Base-by-base conservation (phyloP, 106 monocot species). In the Triglochin maritima region DNA sequence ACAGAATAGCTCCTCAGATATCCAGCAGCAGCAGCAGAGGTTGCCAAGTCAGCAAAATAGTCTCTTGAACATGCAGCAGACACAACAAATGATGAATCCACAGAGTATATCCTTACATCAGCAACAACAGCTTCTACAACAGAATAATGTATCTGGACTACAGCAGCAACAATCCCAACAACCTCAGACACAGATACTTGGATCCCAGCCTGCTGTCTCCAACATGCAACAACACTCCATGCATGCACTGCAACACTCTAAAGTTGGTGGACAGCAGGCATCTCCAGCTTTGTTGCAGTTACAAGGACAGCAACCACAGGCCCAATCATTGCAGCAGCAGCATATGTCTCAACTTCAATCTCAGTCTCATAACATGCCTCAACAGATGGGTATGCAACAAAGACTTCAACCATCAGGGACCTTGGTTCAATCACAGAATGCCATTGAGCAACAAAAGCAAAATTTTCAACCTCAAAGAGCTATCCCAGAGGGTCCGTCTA, bases 391-490 rank as follows among this genome's bases (percentile, higher is more conserved):
- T 64, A 66, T 82, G 61, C 92, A 92, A 65, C 84, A 83, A 76
- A 81, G 81, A 63, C 41, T 86, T 58, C 86, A 85, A 69, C 65
- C 71, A 62, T 78, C 89, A 15, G 71, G 70, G 62, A 63, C 51
- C 7, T 51, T 87, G 56, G 72, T 88, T 66, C 87, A 82, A 57
- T 60, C 73, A 46, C 92, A 81, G 66, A 88, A 74, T 88, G 66
- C 78, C 75, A 71, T 78, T 57, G 86, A 88, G 51, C 82, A 79
- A 62, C 89, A 81, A 51, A 87, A 95, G 67, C 79, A 73, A 73
- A 62, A 80, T 5, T 69, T 81, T 49, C 89, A 85, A 59, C 50
- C 84, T 73, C 90, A 83, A 69, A 75, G 81, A 71, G 73, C 57
- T 10, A 63, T 74, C 72, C 79, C 76, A 48, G 87, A 87, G 46